phyloP scores from a whole-genome alignment of 208 protist species.

The Acanthamoeba royreba region DNA sequence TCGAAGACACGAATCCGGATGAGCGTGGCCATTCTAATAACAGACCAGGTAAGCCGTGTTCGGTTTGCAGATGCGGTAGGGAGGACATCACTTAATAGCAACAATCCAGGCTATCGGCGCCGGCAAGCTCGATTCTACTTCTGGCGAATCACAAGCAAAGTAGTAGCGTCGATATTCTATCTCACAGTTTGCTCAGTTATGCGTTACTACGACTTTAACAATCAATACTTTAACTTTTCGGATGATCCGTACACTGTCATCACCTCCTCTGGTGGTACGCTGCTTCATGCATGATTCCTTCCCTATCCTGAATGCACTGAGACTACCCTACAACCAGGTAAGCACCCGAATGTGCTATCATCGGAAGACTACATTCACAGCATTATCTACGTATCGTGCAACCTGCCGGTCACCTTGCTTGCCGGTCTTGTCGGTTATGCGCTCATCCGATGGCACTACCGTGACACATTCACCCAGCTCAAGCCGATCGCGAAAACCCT shows the following conservation, averaged over 20 bases:
- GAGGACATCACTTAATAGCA: too few species aligned
- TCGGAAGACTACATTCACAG: background rate
- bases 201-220: constrained; percentile 46
- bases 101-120: constrained; percentile 26
- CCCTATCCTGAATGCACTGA: too few species aligned
- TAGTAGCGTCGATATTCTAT: constrained; percentile 37
- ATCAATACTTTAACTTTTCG: constrained; percentile 32
- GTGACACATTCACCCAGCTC: background rate
- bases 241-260: constrained; percentile 30
- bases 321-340: too few species aligned
- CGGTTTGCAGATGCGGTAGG: too few species aligned
- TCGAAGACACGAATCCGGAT: constrained; percentile 34
- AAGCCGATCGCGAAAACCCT: background rate
- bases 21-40: constrained; percentile 62
- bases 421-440: background rate
- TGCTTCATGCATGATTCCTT: too few species aligned
- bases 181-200: background rate
- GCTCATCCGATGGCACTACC: background rate
- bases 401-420: background rate
- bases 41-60: background rate
- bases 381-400: background rate
- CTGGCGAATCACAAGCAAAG: constrained; percentile 48
- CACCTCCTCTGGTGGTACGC: constrained; percentile 1
- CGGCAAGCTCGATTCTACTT: constrained; percentile 53
- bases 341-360: constrained; percentile 8